Conservation (phyloP, 2,329 filamentous ascomycete genomes). For the Colletotrichum zoysiae region DNA sequence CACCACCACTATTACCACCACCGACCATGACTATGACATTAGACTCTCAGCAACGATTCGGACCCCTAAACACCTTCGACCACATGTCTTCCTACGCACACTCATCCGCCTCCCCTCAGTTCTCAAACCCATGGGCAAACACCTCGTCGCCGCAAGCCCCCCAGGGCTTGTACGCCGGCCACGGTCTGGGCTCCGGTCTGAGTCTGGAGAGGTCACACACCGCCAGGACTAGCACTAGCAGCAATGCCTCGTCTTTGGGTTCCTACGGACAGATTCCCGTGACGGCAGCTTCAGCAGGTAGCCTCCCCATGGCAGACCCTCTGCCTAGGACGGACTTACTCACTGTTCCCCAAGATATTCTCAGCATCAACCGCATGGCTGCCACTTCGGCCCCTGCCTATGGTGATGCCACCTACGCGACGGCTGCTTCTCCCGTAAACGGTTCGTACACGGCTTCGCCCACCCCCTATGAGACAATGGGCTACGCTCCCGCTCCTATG, state of each 20-base stretch:
- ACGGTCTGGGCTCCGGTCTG: constrained; percentile 68
- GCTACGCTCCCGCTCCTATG: constrained; percentile 77
- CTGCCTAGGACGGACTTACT: constrained; percentile 76
- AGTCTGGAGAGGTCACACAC: constrained; percentile 65
- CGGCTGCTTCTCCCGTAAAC: constrained; percentile 75
- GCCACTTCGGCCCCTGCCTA: constrained; percentile 73
- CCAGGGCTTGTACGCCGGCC: constrained; percentile 72
- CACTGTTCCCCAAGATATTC: constrained; percentile 79
- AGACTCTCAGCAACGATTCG: constrained; percentile 87
- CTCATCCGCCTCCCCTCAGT: constrained; percentile 74
- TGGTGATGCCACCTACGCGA: constrained; percentile 76
- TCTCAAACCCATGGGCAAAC: constrained; percentile 90
- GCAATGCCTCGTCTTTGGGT: constrained; percentile 71
- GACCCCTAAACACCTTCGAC: constrained; percentile 79
- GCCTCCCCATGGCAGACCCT: constrained; percentile 66
- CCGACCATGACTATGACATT: constrained; percentile 93
- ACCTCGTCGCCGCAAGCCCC: constrained; percentile 61
- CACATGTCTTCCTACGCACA: constrained; percentile 76
- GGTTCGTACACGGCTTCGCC: constrained; percentile 75
- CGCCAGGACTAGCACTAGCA: constrained; percentile 70
- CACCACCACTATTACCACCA: constrained; percentile 13
- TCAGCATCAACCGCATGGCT: constrained; percentile 74
- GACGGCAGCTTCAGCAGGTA: constrained; percentile 80
- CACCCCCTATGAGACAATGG: constrained; percentile 80
- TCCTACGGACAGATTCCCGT: constrained; percentile 81